Evolutionary conservation across 192 early-diverging fungal genomes (phyloP), one percentile per base, ranked within the genome.

Genomic region (Podila horticola): DNA sequence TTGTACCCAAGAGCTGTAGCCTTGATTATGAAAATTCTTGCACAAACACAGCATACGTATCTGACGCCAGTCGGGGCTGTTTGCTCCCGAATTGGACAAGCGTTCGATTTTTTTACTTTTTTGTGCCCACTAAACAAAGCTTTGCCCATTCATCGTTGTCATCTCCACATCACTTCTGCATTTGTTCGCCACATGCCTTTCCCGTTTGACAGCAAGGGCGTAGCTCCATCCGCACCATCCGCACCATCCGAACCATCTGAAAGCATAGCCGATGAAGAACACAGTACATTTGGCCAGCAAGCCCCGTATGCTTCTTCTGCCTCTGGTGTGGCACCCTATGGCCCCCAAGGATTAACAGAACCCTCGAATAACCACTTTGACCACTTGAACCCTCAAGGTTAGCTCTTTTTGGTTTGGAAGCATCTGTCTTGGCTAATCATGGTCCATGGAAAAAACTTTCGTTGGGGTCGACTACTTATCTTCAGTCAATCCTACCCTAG

Each of bases 161-260:
- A 55, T 55, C 52, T 55, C n/a, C 52, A 10, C 52, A 26, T 5
- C 52, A 11, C 52, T 24, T 26, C 20, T 19, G 17, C 50, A 22
- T 52, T 22, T 26, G n/a, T 55, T 55, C 52, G 52, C 64, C 34
- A 2, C 45, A 72, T 72, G 71, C 48, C 71, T 59, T 72, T 51
- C 50, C 62, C 26, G 55, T 49, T 38, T 5, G 62, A 64, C 62
- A 61, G 30, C 7, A 72, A 72, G 63, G 28, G 2, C 5, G n/a
- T 1, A 0, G 20, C 22, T 7, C 50, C 19, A 19, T 19, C 60
- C 3, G 60, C 60, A 29, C 19, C 60, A n/a, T 6, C 20, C n/a
- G 20, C 3, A n/a, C 50, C 19, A 19, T 19, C 60, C 3, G 60
- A 31, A 29, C 19, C 60, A n/a, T 6, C 20, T 13, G 20, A 1